Evolutionary conservation across 2,329 filamentous ascomycete species (phyloP).

Genomic region (Apiospora arundinis): DNA sequence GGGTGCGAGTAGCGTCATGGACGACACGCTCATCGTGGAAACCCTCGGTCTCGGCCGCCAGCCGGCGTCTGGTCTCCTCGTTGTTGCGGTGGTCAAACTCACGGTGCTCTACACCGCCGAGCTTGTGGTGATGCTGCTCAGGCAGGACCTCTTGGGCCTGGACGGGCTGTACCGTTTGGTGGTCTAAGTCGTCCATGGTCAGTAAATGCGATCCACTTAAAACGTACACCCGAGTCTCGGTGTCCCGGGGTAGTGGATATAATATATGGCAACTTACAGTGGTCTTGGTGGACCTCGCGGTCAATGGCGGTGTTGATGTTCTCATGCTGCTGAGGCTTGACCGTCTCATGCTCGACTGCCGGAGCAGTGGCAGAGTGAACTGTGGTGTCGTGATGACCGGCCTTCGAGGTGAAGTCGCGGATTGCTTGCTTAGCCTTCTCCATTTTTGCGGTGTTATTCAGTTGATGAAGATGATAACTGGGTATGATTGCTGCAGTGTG

Average conservation of each 20-base stretch:
- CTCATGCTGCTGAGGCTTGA: conserved; percentile 67
- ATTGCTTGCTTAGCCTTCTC: conserved; percentile 70
- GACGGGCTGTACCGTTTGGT: conserved; percentile 73
- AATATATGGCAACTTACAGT: conserved; percentile 46
- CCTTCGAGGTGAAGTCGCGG: conserved; percentile 63
- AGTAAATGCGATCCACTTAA: background rate
- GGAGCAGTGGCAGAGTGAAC: conserved; percentile 65
- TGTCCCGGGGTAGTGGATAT: background rate
- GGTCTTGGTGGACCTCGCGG: conserved; percentile 74
- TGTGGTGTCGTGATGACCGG: conserved; percentile 72
- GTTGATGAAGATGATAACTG: background rate
- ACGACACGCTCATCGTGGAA: conserved; percentile 58
- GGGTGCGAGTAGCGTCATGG: conserved; percentile 55
- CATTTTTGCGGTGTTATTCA: conserved; percentile 49
- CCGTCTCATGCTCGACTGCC: conserved; percentile 64
- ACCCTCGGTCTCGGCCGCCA: conserved; percentile 59
- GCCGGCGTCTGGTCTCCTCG: conserved; percentile 49
- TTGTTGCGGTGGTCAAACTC: conserved; percentile 66
- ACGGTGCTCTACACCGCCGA: conserved; percentile 64
- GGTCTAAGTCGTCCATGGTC: conserved; percentile 43
- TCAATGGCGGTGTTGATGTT: conserved; percentile 68
- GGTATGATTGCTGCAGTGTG: conserved; percentile 5
- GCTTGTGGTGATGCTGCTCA: conserved; percentile 67
- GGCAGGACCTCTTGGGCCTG: conserved; percentile 46
- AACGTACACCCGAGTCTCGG: background rate